Percentiles rank a stretch among this genome's conserved stretches.
Evolutionary conservation across 2,329 filamentous ascomycete genomes (phyloP).

Genomic region (Pseudonectria foliicola): DNA sequence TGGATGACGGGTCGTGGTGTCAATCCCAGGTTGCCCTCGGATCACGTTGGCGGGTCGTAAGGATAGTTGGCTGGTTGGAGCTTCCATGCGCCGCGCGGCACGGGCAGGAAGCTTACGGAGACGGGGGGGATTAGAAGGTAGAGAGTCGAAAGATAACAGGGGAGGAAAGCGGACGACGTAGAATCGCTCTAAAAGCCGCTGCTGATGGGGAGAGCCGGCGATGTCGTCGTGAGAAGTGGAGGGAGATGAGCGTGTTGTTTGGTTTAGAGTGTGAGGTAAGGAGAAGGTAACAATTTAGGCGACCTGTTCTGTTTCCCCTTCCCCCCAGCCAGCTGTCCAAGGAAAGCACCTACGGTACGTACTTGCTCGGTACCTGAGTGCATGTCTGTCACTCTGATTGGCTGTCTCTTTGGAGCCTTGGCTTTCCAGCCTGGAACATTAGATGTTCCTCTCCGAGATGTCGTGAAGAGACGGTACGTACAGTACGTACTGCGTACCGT

Average conservation of each 20-base stretch:
- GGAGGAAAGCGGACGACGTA: conserved; percentile 9
- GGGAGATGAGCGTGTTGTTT: conserved; percentile 11
- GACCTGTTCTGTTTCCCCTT: conserved; percentile 28
- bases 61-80: conserved; percentile 22
- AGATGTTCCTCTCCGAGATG: too few species aligned
- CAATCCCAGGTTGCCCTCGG: conserved; percentile 20
- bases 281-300: conserved; percentile 24
- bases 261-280: conserved; percentile 21
- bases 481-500: too few species aligned
- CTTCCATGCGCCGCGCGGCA: conserved; percentile 33
- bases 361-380: too few species aligned
- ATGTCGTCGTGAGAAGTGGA: conserved; percentile 16
- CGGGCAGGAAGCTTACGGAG: conserved; percentile 8
- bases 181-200: conserved; percentile 16
- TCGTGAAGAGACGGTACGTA: too few species aligned
- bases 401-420: background rate
- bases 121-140: conserved; percentile 1
- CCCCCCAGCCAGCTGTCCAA: conserved; percentile 3
- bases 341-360: too few species aligned
- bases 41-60: conserved; percentile 18
- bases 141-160: background rate
- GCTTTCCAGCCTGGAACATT: too few species aligned
- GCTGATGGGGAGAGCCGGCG: conserved; percentile 20
- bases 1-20: conserved; percentile 9
- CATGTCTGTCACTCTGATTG: background rate